Evolutionary conservation across 2,329 filamentous ascomycete species (phyloP).

Genomic region (Talaromyces sp.): DNA sequence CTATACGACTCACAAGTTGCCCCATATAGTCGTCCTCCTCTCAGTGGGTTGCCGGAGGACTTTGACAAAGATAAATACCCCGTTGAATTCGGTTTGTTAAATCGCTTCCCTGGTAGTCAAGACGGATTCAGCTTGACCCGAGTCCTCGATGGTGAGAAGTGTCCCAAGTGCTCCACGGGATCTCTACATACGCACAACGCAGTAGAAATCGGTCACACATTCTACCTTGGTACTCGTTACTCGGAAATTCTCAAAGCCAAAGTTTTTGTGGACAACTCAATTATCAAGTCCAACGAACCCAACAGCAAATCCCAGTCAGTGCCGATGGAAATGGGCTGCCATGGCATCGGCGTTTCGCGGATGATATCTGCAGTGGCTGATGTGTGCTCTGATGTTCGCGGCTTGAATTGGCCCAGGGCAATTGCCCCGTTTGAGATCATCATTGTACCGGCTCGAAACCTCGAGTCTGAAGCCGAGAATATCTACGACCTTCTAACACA

Average conservation of each 20-base stretch:
- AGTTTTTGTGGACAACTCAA: constrained; percentile 47
- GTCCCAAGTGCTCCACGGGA: constrained; percentile 65
- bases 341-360: constrained; percentile 89
- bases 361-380: constrained; percentile 84
- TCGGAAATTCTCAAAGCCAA: constrained; percentile 67
- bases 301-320: constrained; percentile 36
- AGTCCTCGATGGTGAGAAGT: constrained; percentile 64
- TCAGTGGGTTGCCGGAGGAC: constrained; percentile 34
- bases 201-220: constrained; percentile 91
- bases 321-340: constrained; percentile 88
- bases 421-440: constrained; percentile 82
- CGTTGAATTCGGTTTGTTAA: constrained; percentile 35
- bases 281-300: constrained; percentile 20
- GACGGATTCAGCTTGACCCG: constrained; percentile 60
- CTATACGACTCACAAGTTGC: constrained; percentile 41
- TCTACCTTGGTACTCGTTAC: constrained; percentile 87
- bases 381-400: constrained; percentile 64
- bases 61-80: constrained; percentile 28
- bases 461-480: constrained; percentile 48
- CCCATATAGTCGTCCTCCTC: constrained; percentile 37
- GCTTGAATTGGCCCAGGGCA: constrained; percentile 79
- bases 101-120: constrained; percentile 39
- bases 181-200: constrained; percentile 64
- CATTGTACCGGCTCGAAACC: constrained; percentile 56
- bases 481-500: constrained; percentile 61